Conservation (phyloP, 805 yeast genomes). For the Yarrowia bubula region DNA sequence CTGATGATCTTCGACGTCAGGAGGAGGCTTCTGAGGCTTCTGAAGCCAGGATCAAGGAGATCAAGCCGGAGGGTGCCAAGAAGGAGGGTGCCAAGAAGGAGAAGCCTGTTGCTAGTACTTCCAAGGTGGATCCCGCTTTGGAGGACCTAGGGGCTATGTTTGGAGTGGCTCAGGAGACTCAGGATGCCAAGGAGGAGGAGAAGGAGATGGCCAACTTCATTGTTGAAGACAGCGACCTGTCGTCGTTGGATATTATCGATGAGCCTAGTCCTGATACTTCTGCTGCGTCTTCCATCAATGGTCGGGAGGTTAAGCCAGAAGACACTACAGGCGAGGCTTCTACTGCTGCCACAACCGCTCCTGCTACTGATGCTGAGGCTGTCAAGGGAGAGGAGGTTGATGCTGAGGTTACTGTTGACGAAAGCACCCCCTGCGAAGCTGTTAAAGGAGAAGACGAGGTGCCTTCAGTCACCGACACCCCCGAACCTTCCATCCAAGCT, state of each 20-base stretch:
- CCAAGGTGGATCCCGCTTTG: neutral
- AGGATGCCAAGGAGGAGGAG: neutral
- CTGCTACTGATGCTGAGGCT: neutral
- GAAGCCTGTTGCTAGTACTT: neutral
- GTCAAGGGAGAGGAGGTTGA: neutral
- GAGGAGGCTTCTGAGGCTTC: neutral
- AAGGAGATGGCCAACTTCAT: neutral
- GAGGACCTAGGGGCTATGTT: neutral
- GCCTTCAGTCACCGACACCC: neutral
- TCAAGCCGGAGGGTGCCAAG: neutral
- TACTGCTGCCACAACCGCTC: neutral
- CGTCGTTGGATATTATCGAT: slow-evolving; percentile 1
- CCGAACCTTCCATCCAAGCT: neutral
- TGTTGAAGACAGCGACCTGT: neutral
- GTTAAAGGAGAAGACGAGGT: neutral
- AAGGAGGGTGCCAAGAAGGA: no score
- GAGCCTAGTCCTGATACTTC: slow-evolving; percentile 13
- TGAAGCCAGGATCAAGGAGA: neutral
- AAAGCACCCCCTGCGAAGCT: no score
- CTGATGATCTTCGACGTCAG: slow-evolving; percentile 10
- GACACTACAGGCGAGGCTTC: neutral
- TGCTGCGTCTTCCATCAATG: slow-evolving; percentile 7
- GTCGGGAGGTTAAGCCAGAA: neutral
- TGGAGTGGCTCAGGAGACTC: neutral
- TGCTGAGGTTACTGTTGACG: neutral